These are phyloP conservation scores for Fraxinus cuspidata DNA, from an alignment of 257 asterid species.

Conservation along the genomic window DNA sequence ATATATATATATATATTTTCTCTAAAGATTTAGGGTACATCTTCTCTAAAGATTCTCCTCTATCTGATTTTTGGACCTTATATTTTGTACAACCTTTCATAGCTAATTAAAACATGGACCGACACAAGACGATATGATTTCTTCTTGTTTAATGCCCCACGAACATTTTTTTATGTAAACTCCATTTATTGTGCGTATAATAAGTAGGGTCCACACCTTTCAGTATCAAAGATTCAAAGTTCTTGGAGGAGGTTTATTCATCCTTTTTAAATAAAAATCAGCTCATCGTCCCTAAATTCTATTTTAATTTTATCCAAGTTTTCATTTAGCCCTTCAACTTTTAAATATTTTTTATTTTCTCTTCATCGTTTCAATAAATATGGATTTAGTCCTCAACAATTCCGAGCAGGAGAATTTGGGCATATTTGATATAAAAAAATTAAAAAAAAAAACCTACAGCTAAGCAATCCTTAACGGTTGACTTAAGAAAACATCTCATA, in stretches of 20 bases:
- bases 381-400: not conserved
- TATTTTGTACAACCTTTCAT: conserved; percentile 29
- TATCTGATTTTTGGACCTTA: conserved; percentile 10
- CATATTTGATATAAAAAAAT: conserved; percentile 1
- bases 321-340: not conserved
- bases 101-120: conserved; percentile 31
- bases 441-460: conserved; percentile 28
- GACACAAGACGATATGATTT: conserved; percentile 33
- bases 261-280: conserved; percentile 29
- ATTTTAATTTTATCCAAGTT: too few species aligned
- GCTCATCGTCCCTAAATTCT: conserved; percentile 22
- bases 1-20: too few species aligned
- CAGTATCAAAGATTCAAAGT: conserved; percentile 22
- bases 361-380: not conserved
- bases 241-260: conserved; percentile 29
- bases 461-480: conserved; percentile 58
- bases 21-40: not conserved
- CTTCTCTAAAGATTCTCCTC: not conserved
- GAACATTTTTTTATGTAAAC: conserved; percentile 25
- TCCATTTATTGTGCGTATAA: conserved; percentile 34
- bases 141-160: conserved; percentile 26
- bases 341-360: not conserved
- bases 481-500: conserved; percentile 62
- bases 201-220: conserved; percentile 36
- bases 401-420: conserved; percentile 4